Evolutionary conservation across 75 land plant genomes (phyloP), one percentile per base, ranked within the genome.

Genomic region (Pseudotsuga menziesii): DNA sequence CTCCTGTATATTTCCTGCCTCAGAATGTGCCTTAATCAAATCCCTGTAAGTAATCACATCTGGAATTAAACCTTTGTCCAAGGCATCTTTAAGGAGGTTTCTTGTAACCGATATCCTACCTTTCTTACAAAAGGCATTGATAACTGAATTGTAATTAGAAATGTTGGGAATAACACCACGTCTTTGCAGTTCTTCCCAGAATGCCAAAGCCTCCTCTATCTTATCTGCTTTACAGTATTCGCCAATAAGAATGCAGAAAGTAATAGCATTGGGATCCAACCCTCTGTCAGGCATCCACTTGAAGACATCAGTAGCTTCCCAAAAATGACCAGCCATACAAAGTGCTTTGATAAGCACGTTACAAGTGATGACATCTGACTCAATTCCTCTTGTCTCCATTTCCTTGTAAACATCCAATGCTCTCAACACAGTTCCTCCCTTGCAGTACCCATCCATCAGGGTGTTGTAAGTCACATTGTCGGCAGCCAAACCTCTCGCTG

Each of bases 381-480:
- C 72, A 35, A 77, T 74, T 75, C 13, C 17, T 17, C 13, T 57
- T 17, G 58, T 1, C 63, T 83, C 84, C 82, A 83, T 79, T 39
- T 73, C 84, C 71, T 74, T 74, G 48, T 77, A 59, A 7, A 78
- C 58, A 15, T 55, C 36, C 44, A 78, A 76, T 15, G 83, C 90
- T 20, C 82, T 67, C 32, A 88, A 84, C 25, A 88, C 82, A 56
- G 74, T 78, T 13, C 91, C 90, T 80, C 83, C 72, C 70, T 75
- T 84, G 29, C 81, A 81, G 72, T 88, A 92, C 13, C 95, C 89
- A 76, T 92, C 82, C 74, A 90, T 82, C 70, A 92, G 69, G 12
- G 86, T 86, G 71, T 90, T 86, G 78, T 82, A 92, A 20, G 89
- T 86, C 58, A 81, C 83, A 22, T 83, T 82, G 23, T 79, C 82